A percentile compares a stretch with the other conserved stretches of the same genome.
Conservation (phyloP, 805 yeast genomes). For the Monosporozyma unispora region DNA sequence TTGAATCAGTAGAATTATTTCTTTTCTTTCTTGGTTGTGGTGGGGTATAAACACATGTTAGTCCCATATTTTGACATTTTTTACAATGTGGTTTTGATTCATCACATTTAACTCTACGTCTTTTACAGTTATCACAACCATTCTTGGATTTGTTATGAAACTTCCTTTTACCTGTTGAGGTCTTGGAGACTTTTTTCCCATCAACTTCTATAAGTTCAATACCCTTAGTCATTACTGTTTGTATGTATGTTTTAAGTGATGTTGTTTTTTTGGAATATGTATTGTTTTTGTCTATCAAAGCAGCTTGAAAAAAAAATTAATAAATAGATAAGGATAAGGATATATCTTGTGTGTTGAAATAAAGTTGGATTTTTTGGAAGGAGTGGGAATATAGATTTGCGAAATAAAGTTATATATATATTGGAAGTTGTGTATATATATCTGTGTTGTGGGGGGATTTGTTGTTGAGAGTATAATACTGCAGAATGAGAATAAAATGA, state of each 20-base stretch:
- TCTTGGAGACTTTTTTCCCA: slow-evolving; percentile 33
- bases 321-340: too few species aligned
- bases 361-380: too few species aligned
- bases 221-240: not conserved
- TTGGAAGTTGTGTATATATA: too few species aligned
- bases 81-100: slow-evolving; percentile 71
- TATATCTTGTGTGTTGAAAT: too few species aligned
- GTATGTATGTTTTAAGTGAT: not conserved
- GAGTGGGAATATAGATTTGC: too few species aligned
- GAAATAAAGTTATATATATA: too few species aligned
- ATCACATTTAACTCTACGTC: slow-evolving; percentile 87
- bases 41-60: slow-evolving; percentile 57
- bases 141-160: slow-evolving; percentile 82
- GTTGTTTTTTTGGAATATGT: not conserved
- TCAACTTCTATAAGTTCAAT: slow-evolving; percentile 31
- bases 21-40: not conserved
- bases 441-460: too few species aligned
- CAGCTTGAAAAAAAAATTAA: too few species aligned
- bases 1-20: not conserved
- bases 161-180: slow-evolving; percentile 65
- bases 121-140: slow-evolving; percentile 86
- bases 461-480: too few species aligned
- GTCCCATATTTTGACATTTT: slow-evolving; percentile 70
- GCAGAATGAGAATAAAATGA: too few species aligned
- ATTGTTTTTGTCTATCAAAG: not conserved